Conservation (phyloP, 306 rosid genomes). For the Cucumis cinereus region DNA sequence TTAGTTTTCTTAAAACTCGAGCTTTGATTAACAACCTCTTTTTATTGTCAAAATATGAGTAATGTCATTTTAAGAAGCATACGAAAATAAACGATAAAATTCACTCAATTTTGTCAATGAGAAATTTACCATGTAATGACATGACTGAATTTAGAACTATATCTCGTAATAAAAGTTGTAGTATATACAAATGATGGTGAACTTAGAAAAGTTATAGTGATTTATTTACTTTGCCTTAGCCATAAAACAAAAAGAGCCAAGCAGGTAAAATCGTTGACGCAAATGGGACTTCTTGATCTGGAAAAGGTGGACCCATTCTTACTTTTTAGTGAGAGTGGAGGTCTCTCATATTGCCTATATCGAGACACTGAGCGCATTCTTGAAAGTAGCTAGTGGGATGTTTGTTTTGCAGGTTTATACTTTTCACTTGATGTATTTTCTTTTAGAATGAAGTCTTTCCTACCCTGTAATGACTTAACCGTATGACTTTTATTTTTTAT, state of each 20-base stretch:
- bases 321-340: conserved; percentile 58
- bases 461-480: no score
- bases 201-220: neutral
- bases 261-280: conserved; percentile 49
- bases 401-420: conserved; percentile 66
- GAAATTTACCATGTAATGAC: no score
- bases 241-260: conserved; percentile 68
- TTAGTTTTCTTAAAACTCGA: neutral
- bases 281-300: conserved; percentile 68
- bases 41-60: neutral
- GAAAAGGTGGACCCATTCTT: conserved; percentile 75
- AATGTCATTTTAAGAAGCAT: no score
- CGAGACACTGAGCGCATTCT: conserved; percentile 71
- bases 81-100: no score
- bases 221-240: conserved; percentile 18
- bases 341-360: conserved; percentile 54
- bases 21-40: neutral
- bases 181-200: neutral
- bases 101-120: neutral
- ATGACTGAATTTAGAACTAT: neutral
- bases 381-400: conserved; percentile 88
- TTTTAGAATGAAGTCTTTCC: neutral
- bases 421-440: neutral
- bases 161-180: neutral
- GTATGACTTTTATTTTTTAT: neutral